phyloP scores from a whole-genome alignment of 2,329 filamentous ascomycete genomes.

The Phialophora tarda region DNA sequence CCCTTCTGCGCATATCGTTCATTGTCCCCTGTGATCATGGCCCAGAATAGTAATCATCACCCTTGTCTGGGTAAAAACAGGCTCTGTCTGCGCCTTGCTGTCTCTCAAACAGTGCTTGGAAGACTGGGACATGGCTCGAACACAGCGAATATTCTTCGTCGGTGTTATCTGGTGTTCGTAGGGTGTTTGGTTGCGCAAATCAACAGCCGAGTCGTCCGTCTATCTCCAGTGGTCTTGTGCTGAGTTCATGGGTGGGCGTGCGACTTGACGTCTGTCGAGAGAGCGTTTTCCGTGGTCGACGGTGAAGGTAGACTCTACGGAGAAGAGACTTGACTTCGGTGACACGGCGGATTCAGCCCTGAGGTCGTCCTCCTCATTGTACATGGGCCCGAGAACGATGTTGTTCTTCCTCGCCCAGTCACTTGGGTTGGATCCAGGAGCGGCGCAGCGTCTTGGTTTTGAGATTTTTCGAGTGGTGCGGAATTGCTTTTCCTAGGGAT shows the following conservation, averaged over 20 bases:
- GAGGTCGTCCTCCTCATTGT: constrained; percentile 32
- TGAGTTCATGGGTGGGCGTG: constrained; percentile 8
- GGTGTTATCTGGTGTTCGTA: constrained; percentile 17
- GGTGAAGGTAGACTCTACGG: constrained; percentile 29
- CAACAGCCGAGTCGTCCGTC: background rate
- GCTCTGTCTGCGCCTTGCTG: constrained; percentile 20
- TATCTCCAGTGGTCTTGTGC: constrained; percentile 9
- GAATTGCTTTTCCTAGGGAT: background rate
- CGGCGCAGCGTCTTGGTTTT: background rate
- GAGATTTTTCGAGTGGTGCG: background rate
- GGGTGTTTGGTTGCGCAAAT: constrained; percentile 15
- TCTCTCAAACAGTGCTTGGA: constrained; percentile 13
- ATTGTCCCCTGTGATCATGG: background rate
- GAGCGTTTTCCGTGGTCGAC: constrained; percentile 27
- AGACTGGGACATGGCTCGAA: constrained; percentile 19
- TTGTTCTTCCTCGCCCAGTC: constrained; percentile 30
- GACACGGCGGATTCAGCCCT: constrained; percentile 27
- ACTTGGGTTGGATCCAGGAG: constrained; percentile 16
- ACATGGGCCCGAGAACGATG: constrained; percentile 30
- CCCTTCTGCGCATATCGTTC: background rate
- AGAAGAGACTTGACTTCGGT: constrained; percentile 31
- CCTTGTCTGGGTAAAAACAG: constrained; percentile 9
- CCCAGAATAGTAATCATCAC: background rate
- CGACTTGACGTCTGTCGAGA: constrained; percentile 21
- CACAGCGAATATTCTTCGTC: constrained; percentile 18